Evolutionary conservation across 768 basidiomycete genomes (phyloP).

Genomic region (Lactifluus pinguis): DNA sequence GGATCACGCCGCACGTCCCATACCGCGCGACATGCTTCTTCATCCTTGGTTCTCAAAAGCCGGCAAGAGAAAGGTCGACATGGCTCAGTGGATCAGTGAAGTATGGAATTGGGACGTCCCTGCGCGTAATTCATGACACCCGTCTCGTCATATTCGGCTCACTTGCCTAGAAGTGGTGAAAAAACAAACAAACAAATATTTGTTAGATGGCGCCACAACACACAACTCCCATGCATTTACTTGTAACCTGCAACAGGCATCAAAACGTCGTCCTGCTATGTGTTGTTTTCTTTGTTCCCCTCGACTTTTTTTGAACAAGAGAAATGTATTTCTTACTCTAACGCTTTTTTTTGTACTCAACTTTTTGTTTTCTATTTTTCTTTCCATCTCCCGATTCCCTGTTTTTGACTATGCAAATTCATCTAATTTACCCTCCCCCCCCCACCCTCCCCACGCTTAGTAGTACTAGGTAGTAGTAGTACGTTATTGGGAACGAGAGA

Average conservation of each 20-base stretch:
- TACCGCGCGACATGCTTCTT: slow-evolving; percentile 64
- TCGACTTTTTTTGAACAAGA: too few relatives aligned
- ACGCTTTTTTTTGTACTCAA: not conserved
- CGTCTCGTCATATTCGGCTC: too few relatives aligned
- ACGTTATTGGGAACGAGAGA: too few relatives aligned
- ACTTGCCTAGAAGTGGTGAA: too few relatives aligned
- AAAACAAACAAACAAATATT: too few relatives aligned
- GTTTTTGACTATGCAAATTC: not conserved
- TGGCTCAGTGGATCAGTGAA: slow-evolving; percentile 73
- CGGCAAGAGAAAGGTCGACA: slow-evolving; percentile 68
- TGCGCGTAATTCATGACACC: not conserved
- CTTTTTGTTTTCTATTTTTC: not conserved
- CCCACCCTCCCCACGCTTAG: too few relatives aligned
- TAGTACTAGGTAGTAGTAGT: too few relatives aligned
- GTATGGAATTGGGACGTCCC: slow-evolving; percentile 58
- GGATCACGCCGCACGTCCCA: slow-evolving; percentile 54
- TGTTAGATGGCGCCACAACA: too few relatives aligned
- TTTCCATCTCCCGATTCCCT: not conserved
- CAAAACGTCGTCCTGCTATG: not conserved
- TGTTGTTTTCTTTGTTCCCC: not conserved
- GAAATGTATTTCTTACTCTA: not conserved
- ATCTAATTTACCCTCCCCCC: not conserved
- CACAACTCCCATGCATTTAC: too few relatives aligned
- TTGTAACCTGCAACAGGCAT: not conserved
- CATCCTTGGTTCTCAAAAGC: slow-evolving; percentile 70